Percentiles rank a stretch among this genome's conserved stretches.
Conservation (phyloP, 768 basidiomycete genomes). For the Pleurotus tuber-regium region DNA sequence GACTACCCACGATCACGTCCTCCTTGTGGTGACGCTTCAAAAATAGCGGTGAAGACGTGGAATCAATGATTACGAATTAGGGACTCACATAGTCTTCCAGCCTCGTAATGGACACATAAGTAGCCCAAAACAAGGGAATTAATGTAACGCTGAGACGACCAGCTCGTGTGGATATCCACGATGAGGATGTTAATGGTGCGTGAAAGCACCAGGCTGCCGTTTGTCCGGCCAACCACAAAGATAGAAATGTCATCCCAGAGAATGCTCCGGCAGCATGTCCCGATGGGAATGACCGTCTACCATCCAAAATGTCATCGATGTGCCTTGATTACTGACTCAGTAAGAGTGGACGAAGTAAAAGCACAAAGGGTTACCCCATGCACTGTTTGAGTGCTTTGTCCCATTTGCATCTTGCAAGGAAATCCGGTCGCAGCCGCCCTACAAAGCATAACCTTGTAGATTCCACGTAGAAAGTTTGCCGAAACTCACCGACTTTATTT, state of each 20-base stretch:
- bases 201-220: slow-evolving; percentile 58
- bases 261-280: slow-evolving; percentile 70
- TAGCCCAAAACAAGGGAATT: slow-evolving; percentile 52
- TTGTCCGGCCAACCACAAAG: slow-evolving; percentile 62
- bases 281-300: slow-evolving; percentile 64
- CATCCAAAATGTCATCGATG: slow-evolving; percentile 37
- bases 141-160: slow-evolving; percentile 45
- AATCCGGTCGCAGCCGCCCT: slow-evolving; percentile 65
- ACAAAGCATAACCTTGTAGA: not conserved
- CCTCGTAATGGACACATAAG: slow-evolving; percentile 60
- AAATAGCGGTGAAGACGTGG: not conserved
- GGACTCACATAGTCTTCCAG: slow-evolving; percentile 62
- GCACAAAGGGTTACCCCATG: slow-evolving; percentile 43
- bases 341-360: slow-evolving; percentile 7
- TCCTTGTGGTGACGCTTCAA: slow-evolving; percentile 64
- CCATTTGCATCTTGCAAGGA: slow-evolving; percentile 65
- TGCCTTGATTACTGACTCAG: slow-evolving; percentile 25
- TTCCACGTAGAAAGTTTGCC: slow-evolving; percentile 15
- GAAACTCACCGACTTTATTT: slow-evolving; percentile 52
- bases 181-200: slow-evolving; percentile 31
- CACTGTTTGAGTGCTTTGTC: slow-evolving; percentile 43
- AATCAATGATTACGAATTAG: not conserved
- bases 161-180: slow-evolving; percentile 45
- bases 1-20: slow-evolving; percentile 62
- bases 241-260: slow-evolving; percentile 61